These are phyloP conservation scores for Phyllostachys edulis DNA, from an alignment of 176 grass and related monocot genomes.

Conservation along the genomic window DNA sequence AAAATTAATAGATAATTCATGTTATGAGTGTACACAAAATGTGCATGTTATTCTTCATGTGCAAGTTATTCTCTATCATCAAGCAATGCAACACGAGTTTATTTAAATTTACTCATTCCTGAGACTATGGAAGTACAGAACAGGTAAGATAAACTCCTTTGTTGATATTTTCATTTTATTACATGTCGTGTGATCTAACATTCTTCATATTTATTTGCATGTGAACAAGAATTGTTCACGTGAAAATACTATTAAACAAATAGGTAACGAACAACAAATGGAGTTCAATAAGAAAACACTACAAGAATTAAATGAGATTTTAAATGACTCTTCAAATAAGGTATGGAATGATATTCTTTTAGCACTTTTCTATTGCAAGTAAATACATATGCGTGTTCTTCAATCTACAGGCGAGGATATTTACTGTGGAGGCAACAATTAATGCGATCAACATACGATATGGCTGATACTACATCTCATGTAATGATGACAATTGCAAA, in stretches of 20 bases:
- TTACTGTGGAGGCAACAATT: neutral
- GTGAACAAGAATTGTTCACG: neutral
- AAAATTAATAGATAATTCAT: no score
- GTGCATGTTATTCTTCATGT: neutral
- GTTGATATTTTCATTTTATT: neutral
- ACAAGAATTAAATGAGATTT: neutral
- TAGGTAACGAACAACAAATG: constrained; percentile 2
- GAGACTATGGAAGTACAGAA: neutral
- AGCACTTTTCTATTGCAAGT: no score
- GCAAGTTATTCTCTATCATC: constrained; percentile 7
- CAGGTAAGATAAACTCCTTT: neutral
- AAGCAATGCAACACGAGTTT: constrained; percentile 3
- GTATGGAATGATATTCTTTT: neutral
- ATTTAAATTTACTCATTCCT: neutral
- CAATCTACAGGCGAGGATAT: neutral
- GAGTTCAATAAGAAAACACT: neutral
- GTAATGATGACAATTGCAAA: neutral
- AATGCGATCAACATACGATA: neutral
- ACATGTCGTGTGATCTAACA: neutral
- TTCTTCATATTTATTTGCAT: neutral
- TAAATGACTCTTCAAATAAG: neutral
- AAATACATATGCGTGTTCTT: neutral
- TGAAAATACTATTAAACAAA: neutral
- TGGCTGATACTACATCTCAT: constrained; percentile 24
- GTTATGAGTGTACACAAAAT: no score